Conservation (phyloP, 1,284 basidiomycete genomes). For the Malassezia globosa region DNA sequence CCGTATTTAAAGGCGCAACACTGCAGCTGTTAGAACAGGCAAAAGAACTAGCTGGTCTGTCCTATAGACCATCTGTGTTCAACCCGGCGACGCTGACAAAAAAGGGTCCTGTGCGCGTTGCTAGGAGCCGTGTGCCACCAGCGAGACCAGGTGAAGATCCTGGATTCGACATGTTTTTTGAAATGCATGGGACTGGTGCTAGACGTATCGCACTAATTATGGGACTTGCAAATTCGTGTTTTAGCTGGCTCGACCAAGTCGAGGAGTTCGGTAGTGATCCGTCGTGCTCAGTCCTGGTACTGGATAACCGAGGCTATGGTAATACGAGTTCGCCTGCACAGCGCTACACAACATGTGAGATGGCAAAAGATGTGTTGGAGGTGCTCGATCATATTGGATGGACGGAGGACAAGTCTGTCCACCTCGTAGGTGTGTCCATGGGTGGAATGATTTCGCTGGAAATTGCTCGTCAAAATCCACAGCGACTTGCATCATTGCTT, state of each 20-base stretch:
- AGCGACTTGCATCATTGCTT: slow-evolving; percentile 22
- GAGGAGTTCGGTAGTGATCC: slow-evolving; percentile 36
- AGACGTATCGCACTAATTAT: slow-evolving; percentile 37
- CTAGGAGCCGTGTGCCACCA: slow-evolving; percentile 19
- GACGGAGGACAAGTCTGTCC: slow-evolving; percentile 56
- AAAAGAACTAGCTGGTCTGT: slow-evolving; percentile 18
- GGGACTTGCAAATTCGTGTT: slow-evolving; percentile 48
- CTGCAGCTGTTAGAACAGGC: slow-evolving; percentile 20
- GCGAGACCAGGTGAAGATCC: slow-evolving; percentile 11
- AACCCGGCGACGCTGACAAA: slow-evolving; percentile 27
- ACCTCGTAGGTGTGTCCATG: slow-evolving; percentile 67
- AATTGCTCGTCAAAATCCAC: slow-evolving; percentile 25
- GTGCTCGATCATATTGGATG: slow-evolving; percentile 61
- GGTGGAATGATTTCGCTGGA: slow-evolving; percentile 69
- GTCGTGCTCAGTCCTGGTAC: slow-evolving; percentile 58
- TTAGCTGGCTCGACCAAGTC: slow-evolving; percentile 48
- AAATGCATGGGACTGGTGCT: slow-evolving; percentile 41
- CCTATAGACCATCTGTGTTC: slow-evolving; percentile 36
- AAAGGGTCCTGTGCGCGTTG: slow-evolving; percentile 22
- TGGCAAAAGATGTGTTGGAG: slow-evolving; percentile 65
- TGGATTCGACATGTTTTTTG: slow-evolving; percentile 42
- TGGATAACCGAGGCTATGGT: slow-evolving; percentile 79
- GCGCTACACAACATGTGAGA: slow-evolving; percentile 54
- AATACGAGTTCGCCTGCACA: slow-evolving; percentile 58
- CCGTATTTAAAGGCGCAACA: slow-evolving; percentile 36